Evolutionary conservation across 306 rosid species (phyloP).

Genomic region (Canavalia ensiformis): DNA sequence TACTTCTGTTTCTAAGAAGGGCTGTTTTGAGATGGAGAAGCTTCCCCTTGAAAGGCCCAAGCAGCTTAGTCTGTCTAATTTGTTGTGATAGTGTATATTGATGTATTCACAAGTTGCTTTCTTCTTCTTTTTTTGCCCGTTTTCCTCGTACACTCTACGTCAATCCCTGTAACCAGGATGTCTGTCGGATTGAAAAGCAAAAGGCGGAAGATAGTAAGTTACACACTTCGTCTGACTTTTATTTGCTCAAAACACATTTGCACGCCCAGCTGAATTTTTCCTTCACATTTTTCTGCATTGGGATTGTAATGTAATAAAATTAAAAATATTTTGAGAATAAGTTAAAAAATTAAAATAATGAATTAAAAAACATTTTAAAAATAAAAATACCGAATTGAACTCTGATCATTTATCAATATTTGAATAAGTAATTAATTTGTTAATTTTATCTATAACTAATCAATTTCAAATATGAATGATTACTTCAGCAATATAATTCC

Average conservation of each 20-base stretch:
- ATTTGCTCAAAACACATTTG: not conserved
- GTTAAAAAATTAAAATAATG: not conserved
- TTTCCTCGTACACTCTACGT: not conserved
- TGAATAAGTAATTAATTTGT: no score
- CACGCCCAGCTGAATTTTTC: not conserved
- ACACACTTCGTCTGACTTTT: not conserved
- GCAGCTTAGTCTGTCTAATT: conserved; percentile 16
- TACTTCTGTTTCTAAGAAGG: conserved; percentile 52
- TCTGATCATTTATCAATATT: not conserved
- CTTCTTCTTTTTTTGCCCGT: not conserved
- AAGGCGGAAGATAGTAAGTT: not conserved
- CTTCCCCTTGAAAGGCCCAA: conserved; percentile 69
- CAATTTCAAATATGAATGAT: not conserved
- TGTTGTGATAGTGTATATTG: conserved; percentile 38
- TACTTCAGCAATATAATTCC: no score
- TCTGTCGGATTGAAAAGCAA: not conserved
- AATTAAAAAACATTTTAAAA: not conserved
- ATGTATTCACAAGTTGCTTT: conserved; percentile 49
- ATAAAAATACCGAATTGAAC: not conserved
- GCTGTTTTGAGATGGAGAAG: conserved; percentile 67
- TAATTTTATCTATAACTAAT: not conserved
- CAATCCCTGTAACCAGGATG: not conserved
- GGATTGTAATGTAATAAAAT: not conserved
- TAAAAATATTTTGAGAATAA: not conserved
- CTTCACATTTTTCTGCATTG: not conserved